Evolutionary conservation across 2,329 filamentous ascomycete species (phyloP), one percentile per base, ranked within the genome.

Genomic region (Talaromyces sp.): DNA sequence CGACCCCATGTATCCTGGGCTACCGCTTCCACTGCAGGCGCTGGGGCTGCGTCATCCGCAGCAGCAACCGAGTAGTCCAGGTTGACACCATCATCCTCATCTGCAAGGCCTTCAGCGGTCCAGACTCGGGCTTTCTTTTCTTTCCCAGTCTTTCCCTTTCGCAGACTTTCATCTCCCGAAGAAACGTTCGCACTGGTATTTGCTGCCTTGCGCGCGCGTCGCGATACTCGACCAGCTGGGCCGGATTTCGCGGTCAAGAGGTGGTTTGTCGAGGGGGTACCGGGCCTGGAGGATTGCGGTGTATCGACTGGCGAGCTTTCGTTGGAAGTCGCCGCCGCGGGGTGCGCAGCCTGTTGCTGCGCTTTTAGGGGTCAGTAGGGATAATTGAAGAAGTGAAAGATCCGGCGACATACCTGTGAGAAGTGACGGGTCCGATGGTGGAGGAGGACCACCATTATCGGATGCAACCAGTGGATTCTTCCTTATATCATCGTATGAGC

Each of bases 71-170:
- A 99, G 79, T 98, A 99, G 79, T 99, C 95, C 39, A 99, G 84
- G 66, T 91, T 87, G 17, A 89, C 84, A 67, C 91, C 90, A 65
- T 90, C 87, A 65, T 92, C 91, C 73, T 96, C 94, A 69, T 93
- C 91, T 7, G 92, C 92, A 70, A 90, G 82, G 3, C 95, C 95
- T 74, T 97, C 92, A 5, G 90, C 91, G 73, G 93, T 91, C 95
- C 95, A 99, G 74, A 90, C 93, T 68, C 95, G 88, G 71, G 92
- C 92, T 77, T 92, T 93, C 82, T 98, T 98, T 9, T 81, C 87
- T 61, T 78, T 78, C 31, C 83, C 75, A 49, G 76, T 76, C 64
- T 75, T 82, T 74, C 70, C 82, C 77, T 88, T 91, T 72, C 87
- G 88, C 69, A 85, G 83, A 19, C 83, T 80, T 6, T 98, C 95